Base-by-base conservation (phyloP, 1,139 yeast species). In the Lodderomyces parapsilosis region DNA sequence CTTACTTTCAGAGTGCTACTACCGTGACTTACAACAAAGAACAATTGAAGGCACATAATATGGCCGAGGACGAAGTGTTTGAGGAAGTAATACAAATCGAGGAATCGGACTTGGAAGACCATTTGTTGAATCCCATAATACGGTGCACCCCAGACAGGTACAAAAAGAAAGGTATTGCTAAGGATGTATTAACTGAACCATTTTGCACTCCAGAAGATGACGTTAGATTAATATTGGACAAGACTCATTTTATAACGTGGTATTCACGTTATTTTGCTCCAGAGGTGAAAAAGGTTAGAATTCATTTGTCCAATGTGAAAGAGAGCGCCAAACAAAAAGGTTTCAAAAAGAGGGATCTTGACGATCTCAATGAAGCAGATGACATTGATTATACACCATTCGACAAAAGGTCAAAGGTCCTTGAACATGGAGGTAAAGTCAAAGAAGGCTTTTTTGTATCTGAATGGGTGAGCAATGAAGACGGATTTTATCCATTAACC, bases 71-170 rank as follows among this genome's bases (percentile, higher is more conserved):
- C 49, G 84, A 81, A 32, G 57, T 65, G 0, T 76, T 74, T 54
- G 75, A 70, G 43, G 88, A 86, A 50, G 81, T 77, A 36, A 56
- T 64, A 36, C 73, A 63, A 55, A 58, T 76, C 17, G 82, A 79
- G 3, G 95, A 87, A 59, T 35, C 42, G 1, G 94, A 86, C 60
- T 71, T 75, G 14, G 77, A 86, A 1, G 84, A 86, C 55, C 83
- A 80, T 36, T 65, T 74, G 18, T 71, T 89, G 57, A 86, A 83
- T 55, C 96, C 96, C 0, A 62, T 89, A 43, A 77, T 87, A 55
- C 75, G 96, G 63, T 89, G 96, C 65, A 86, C 91, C 2, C 96
- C 96, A 1, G 85, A 84, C 42, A 63, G 75, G 39, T 89, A 86
- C 59, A 73, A 71, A 56, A 76, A 75, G 53, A 86, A 81, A 60